These are phyloP conservation scores for Candida maesae DNA, from an alignment of 805 yeast genomes.

Conservation along the genomic window DNA sequence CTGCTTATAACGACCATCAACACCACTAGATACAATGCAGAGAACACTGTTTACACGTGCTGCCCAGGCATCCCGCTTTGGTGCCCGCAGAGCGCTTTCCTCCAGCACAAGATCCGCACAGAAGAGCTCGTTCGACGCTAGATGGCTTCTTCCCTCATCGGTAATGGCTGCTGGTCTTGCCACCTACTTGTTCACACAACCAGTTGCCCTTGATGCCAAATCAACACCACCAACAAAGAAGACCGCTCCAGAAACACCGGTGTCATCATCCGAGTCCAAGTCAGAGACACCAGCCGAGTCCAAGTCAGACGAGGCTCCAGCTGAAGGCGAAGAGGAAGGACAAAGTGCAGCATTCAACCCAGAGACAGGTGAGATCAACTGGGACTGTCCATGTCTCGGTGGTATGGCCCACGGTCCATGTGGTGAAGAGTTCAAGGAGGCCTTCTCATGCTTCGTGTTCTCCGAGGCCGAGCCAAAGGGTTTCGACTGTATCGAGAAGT, in stretches of 20 bases:
- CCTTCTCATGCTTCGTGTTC: constrained; percentile 92
- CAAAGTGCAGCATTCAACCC: constrained; percentile 82
- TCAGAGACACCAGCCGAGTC: constrained; percentile 2
- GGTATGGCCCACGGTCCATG: constrained; percentile 99
- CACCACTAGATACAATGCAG: constrained; percentile 5
- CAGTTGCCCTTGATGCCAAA: constrained; percentile 20
- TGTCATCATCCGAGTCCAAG: background rate
- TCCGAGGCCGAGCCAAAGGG: constrained; percentile 96
- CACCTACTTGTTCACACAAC: constrained; percentile 16
- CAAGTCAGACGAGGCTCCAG: constrained; percentile 19
- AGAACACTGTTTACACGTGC: constrained; percentile 13
- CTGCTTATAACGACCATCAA: background rate
- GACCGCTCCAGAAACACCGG: constrained; percentile 1
- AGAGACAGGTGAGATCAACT: constrained; percentile 96
- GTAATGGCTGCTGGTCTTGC: constrained; percentile 17
- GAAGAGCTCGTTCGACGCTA: constrained; percentile 2
- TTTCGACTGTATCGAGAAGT: constrained; percentile 87
- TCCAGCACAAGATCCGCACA: constrained; percentile 8
- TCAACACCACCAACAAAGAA: constrained; percentile 4
- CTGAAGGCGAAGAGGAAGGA: constrained; percentile 29
- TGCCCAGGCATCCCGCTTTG: constrained; percentile 1
- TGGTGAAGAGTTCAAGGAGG: constrained; percentile 92
- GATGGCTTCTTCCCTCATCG: constrained; percentile 20
- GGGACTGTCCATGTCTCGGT: constrained; percentile 99
- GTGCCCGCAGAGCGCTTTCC: constrained; percentile 15